A percentile compares a stretch with the other conserved stretches of the same genome.
phyloP scores from a whole-genome alignment of 1,284 basidiomycete genomes.

The Malassezia brasiliensis region DNA sequence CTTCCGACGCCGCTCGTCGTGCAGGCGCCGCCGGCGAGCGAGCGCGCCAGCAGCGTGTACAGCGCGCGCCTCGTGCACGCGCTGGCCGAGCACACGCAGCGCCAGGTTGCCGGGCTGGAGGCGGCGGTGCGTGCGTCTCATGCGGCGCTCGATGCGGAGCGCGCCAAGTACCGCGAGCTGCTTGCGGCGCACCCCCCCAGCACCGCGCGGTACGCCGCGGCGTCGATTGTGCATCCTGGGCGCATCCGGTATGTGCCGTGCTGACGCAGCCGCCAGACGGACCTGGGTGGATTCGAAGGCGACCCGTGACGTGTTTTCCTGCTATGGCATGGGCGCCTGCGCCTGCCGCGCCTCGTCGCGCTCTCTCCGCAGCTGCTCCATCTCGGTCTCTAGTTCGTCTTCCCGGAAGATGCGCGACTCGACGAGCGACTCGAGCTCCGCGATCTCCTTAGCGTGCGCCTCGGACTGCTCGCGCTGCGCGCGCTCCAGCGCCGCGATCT shows the following conservation, averaged over 20 bases:
- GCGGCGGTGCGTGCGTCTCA: conserved; percentile 1
- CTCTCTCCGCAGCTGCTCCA: conserved; percentile 21
- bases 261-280: conserved; percentile 5
- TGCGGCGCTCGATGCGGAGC: conserved; percentile 5
- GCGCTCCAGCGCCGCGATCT: conserved; percentile 39
- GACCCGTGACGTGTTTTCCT: background rate
- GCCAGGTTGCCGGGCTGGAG: background rate
- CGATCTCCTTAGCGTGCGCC: conserved; percentile 31
- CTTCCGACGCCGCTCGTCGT: background rate
- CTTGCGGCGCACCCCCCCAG: conserved; percentile 3
- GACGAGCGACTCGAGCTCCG: conserved; percentile 35
- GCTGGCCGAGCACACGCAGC: no score
- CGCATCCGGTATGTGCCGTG: background rate
- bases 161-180: conserved; percentile 17
- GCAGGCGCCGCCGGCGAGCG: background rate
- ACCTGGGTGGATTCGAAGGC: conserved; percentile 14
- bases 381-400: conserved; percentile 32
- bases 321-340: background rate
- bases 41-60: background rate
- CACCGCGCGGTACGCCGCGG: conserved; percentile 2
- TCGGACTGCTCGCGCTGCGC: conserved; percentile 33
- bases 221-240: conserved; percentile 4
- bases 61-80: background rate
- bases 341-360: background rate
- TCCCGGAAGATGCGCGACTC: conserved; percentile 39